Evolutionary conservation across 441 rosid genomes (phyloP), one percentile per base, ranked within the genome.

Genomic region (Euphorbia corollata): DNA sequence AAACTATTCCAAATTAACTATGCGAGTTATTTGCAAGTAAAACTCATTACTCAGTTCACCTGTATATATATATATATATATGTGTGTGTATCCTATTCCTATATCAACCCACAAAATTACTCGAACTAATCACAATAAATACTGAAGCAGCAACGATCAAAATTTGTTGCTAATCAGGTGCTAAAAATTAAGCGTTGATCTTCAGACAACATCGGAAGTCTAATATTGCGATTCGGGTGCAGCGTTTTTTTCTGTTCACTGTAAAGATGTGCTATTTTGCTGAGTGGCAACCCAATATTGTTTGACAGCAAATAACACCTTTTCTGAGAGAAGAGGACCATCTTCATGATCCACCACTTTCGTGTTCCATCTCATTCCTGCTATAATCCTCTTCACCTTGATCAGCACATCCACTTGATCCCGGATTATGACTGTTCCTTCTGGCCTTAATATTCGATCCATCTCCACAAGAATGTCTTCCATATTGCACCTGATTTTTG

Each of bases 271-370:
- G 47, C 82, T 73, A 70, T 74, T 68, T 81, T 87, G 82, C 39
- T 83, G 80, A 22, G 74, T 79, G 1, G 81, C 84, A 50, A 87
- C 93, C 99, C 97, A 91, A 70, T 91, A 89, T 68, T 80, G 96
- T 77, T 93, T 93, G 64, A 79, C 81, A 51, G 90, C 93, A 32
- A 83, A 79, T 58, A 93, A 76, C 59, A 89, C 79, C 73, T 93
- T 91, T 77, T 86, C 90, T 0, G 97, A 79, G 19, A 83, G 85
- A 2, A 89, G 89, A 36, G 96, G 98, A 51, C 98, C 97, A 22
- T 93, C 99, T 79, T 93, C 99, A 5, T 91, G 96, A 81, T 93
- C 99, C 74, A 81, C 77, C 80, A 93, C 70, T 73, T 87, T 93
- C 22, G 88, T 78, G 32, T 85, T 89, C 99, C 97, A 93, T 75